Evolutionary conservation across 2,329 filamentous ascomycete genomes (phyloP).

Genomic region (Dichotomopilus funicola): DNA sequence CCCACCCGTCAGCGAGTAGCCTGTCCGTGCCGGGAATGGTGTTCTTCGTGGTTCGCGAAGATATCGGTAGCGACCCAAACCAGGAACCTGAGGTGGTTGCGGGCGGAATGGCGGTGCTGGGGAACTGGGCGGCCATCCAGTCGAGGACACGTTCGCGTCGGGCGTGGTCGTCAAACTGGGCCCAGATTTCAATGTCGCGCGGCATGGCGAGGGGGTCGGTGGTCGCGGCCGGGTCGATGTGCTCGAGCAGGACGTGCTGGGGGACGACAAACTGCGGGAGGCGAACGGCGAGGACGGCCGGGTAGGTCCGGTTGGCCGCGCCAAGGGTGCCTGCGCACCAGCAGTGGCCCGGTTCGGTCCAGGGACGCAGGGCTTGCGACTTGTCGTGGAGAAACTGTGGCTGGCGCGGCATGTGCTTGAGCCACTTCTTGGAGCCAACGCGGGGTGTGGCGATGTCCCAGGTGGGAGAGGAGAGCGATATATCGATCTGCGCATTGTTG

Average conservation of each 20-base stretch:
- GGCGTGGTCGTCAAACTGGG: conserved; percentile 43
- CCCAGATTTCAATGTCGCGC: conserved; percentile 64
- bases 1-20: conserved; percentile 33
- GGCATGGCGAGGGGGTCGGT: conserved; percentile 58
- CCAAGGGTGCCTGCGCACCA: conserved; percentile 64
- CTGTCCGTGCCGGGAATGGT: background rate
- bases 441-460: conserved; percentile 34
- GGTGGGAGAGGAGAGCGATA: conserved; percentile 51
- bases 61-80: too few species aligned
- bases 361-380: conserved; percentile 52
- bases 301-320: conserved; percentile 39
- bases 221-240: conserved; percentile 57
- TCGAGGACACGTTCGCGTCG: conserved; percentile 36
- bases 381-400: conserved; percentile 33
- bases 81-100: too few species aligned
- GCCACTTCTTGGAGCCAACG: conserved; percentile 24
- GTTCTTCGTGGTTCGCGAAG: background rate
- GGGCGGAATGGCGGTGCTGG: conserved; percentile 10
- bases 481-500: conserved; percentile 60
- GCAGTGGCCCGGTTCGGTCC: conserved; percentile 78
- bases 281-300: conserved; percentile 59
- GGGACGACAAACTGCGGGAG: conserved; percentile 55
- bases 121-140: conserved; percentile 40
- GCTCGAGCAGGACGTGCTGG: conserved; percentile 65
- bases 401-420: conserved; percentile 8